phyloP scores from a whole-genome alignment of 2,329 filamentous ascomycete species.

The Claviceps humidiphila region DNA sequence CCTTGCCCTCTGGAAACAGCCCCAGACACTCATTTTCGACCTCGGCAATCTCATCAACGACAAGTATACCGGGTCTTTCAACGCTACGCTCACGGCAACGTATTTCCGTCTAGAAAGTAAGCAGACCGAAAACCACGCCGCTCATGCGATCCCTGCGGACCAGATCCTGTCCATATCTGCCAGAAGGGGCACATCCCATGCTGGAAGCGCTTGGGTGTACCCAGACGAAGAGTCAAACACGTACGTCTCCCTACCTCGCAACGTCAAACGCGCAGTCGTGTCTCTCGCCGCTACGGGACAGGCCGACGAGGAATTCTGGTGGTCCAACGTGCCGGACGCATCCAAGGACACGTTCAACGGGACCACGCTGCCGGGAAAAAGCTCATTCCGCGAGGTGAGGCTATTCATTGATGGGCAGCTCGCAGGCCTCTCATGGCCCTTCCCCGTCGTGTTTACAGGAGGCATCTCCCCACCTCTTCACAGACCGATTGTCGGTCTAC shows the following conservation, averaged over 20 bases:
- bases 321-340: conserved; percentile 58
- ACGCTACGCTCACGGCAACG: conserved; percentile 60
- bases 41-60: conserved; percentile 58
- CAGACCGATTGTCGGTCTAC: conserved; percentile 63
- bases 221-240: conserved; percentile 49
- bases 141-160: conserved; percentile 35
- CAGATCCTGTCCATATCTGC: conserved; percentile 55
- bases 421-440: conserved; percentile 69
- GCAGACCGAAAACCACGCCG: not conserved
- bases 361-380: conserved; percentile 49
- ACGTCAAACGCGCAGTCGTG: conserved; percentile 56
- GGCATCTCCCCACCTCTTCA: conserved; percentile 66
- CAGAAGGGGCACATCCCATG: conserved; percentile 24
- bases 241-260: conserved; percentile 48
- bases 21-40: conserved; percentile 69
- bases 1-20: conserved; percentile 50
- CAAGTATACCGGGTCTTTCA: conserved; percentile 59
- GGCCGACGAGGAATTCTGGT: conserved; percentile 72
- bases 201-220: conserved; percentile 53
- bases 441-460: conserved; percentile 71
- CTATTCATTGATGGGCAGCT: conserved; percentile 59
- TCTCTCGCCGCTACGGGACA: conserved; percentile 70
- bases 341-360: conserved; percentile 45
- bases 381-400: conserved; percentile 68
- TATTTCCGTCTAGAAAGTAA: conserved; percentile 40